Evolutionary conservation across 805 yeast genomes (phyloP).

Genomic region (Metschnikowia gelsemii): DNA sequence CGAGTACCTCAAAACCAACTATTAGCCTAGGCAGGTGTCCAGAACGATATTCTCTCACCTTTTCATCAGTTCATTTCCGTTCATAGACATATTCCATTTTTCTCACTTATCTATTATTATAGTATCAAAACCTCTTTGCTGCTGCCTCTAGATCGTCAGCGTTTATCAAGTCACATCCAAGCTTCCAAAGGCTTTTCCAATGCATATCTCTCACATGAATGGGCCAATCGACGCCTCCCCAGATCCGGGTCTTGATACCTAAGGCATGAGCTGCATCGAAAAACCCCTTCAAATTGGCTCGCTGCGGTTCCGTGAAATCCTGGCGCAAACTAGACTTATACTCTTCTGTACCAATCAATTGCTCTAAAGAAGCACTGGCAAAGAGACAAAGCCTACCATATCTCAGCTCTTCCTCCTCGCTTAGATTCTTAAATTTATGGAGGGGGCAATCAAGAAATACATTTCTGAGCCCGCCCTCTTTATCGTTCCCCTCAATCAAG

Average conservation of each 20-base stretch:
- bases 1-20: conserved; percentile 53
- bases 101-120: neutral
- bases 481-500: conserved; percentile 24
- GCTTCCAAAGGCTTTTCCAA: conserved; percentile 47
- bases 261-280: conserved; percentile 47
- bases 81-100: conserved; percentile 5
- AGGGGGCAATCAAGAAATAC: conserved; percentile 57
- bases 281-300: conserved; percentile 22
- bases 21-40: conserved; percentile 11
- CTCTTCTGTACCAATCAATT: conserved; percentile 25
- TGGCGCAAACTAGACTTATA: conserved; percentile 18
- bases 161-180: conserved; percentile 59
- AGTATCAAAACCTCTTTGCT: conserved; percentile 17
- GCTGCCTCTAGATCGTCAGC: conserved; percentile 57
- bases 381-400: conserved; percentile 33
- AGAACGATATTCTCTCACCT: neutral
- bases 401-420: conserved; percentile 24
- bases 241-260: conserved; percentile 57
- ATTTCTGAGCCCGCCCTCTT: conserved; percentile 23
- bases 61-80: neutral
- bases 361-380: conserved; percentile 45
- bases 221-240: conserved; percentile 79
- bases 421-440: conserved; percentile 24
- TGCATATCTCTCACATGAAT: conserved; percentile 40
- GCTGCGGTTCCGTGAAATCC: conserved; percentile 38